Evolutionary conservation across 306 rosid species (phyloP).

Genomic region (Medicago arabica): DNA sequence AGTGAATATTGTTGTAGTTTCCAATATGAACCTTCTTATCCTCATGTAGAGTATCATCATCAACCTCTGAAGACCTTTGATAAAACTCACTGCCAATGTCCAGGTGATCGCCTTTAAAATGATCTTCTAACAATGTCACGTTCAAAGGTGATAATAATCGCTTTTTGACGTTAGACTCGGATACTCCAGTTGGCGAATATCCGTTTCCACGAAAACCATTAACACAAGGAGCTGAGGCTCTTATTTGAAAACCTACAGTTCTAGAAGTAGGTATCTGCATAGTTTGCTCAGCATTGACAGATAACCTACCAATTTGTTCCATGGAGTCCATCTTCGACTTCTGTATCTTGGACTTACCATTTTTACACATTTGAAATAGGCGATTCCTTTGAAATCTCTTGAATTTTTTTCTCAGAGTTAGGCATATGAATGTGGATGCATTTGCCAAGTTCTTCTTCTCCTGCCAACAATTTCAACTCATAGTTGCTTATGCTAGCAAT

Average conservation of each 20-base stretch:
- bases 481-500: constrained; percentile 54
- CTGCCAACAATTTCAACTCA: constrained; percentile 58
- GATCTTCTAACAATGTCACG: constrained; percentile 57
- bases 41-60: constrained; percentile 47
- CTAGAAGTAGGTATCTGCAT: constrained; percentile 58
- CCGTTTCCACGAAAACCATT: constrained; percentile 47
- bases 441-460: constrained; percentile 50
- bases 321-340: constrained; percentile 51
- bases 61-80: constrained; percentile 41
- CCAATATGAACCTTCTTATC: constrained; percentile 60
- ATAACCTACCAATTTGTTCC: constrained; percentile 50
- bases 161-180: constrained; percentile 51
- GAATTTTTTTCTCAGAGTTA: constrained; percentile 46
- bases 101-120: constrained; percentile 47
- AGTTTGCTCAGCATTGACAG: constrained; percentile 49
- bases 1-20: constrained; percentile 36
- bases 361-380: constrained; percentile 43
- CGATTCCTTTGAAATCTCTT: constrained; percentile 54
- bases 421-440: constrained; percentile 50
- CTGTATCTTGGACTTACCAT: constrained; percentile 48
- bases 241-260: constrained; percentile 69
- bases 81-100: constrained; percentile 47
- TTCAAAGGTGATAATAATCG: constrained; percentile 65
- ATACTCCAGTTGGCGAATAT: constrained; percentile 50
- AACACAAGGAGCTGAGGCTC: constrained; percentile 44